These are phyloP conservation scores for Rhodotorula sp. DNA, from an alignment of 1,284 basidiomycete genomes.

Conservation along the genomic window DNA sequence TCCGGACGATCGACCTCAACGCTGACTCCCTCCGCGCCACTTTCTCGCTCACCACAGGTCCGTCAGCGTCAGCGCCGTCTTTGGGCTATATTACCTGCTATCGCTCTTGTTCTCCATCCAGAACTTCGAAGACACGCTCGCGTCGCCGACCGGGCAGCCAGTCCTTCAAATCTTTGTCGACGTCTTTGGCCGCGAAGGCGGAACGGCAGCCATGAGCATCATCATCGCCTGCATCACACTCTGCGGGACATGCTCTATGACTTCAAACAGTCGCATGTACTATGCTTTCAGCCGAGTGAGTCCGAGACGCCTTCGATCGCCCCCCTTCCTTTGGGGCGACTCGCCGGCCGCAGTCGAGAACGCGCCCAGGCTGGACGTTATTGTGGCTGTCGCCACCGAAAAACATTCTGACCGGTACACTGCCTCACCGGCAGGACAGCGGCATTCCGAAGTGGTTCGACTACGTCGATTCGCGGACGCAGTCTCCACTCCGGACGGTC, in stretches of 20 bases:
- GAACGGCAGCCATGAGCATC: constrained; percentile 54
- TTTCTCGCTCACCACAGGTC: constrained; percentile 40
- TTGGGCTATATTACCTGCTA: constrained; percentile 66
- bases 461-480: constrained; percentile 60
- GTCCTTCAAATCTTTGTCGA: constrained; percentile 73
- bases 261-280: constrained; percentile 75
- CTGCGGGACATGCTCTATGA: constrained; percentile 59
- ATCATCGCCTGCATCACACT: constrained; percentile 69
- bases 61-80: constrained; percentile 68
- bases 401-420: too few relatives aligned
- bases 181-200: constrained; percentile 64
- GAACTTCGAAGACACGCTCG: constrained; percentile 60
- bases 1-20: constrained; percentile 62
- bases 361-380: too few relatives aligned
- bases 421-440: constrained; percentile 18
- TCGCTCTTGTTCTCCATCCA: constrained; percentile 72
- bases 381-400: too few relatives aligned
- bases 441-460: constrained; percentile 64
- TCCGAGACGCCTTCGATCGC: too few relatives aligned
- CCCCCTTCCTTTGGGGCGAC: too few relatives aligned
- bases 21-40: constrained; percentile 63
- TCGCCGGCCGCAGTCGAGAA: too few relatives aligned
- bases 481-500: constrained; percentile 66
- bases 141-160: constrained; percentile 61
- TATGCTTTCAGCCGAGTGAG: constrained; percentile 60